Percentiles rank a stretch among this genome's conserved stretches.
Conservation (phyloP, 225 moss, liverwort and hornwort species). For the Pseudoscleropodium purum region DNA sequence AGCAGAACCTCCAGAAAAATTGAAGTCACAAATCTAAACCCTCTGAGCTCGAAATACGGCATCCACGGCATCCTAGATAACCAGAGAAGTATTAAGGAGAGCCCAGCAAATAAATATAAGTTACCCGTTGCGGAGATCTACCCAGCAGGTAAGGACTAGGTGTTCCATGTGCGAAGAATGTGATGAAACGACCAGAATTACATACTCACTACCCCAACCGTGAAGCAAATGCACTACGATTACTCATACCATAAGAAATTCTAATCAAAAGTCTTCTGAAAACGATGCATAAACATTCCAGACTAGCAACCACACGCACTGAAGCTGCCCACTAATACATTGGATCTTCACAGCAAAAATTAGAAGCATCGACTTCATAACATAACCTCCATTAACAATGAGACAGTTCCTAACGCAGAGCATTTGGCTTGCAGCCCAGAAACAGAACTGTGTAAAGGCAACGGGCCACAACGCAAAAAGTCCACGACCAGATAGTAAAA, state of each 20-base stretch:
- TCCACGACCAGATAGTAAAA: not conserved
- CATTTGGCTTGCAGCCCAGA: not conserved
- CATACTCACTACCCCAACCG: not conserved
- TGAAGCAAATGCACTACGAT: not conserved
- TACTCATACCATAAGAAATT: not conserved
- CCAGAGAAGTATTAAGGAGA: not conserved
- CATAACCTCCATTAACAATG: too few species aligned
- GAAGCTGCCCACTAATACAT: not conserved
- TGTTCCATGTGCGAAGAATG: not conserved
- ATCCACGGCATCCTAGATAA: not conserved
- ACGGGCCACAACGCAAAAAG: not conserved
- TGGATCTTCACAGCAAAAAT: not conserved
- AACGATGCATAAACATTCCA: not conserved
- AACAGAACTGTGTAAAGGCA: not conserved
- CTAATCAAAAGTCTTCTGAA: not conserved
- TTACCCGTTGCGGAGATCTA: not conserved
- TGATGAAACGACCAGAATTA: not conserved
- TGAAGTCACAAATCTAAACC: not conserved
- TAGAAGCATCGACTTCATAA: not conserved
- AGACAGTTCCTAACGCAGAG: not conserved
- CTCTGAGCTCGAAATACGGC: not conserved
- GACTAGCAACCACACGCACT: not conserved
- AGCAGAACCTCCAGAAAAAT: not conserved
- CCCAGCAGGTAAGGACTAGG: not conserved
- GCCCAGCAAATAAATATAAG: not conserved